Evolutionary conservation across 2,329 filamentous ascomycete species (phyloP).

Genomic region (Rutstroemia sp.): DNA sequence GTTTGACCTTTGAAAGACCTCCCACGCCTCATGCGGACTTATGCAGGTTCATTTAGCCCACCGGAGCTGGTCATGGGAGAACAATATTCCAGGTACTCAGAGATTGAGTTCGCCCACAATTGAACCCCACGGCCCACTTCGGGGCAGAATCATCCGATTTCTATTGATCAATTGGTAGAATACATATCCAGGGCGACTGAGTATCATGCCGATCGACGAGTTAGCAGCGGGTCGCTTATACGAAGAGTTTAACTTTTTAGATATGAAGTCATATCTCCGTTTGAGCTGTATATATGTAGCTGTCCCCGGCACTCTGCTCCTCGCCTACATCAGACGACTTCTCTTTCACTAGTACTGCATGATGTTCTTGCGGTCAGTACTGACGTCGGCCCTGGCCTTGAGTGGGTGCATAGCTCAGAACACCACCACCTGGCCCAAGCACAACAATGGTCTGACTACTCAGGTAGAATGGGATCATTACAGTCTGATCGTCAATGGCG

Average conservation of each 20-base stretch:
- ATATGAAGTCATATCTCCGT: background rate
- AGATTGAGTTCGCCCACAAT: background rate
- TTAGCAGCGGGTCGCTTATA: background rate
- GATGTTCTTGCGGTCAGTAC: slow-evolving; percentile 1
- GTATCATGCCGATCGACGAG: background rate
- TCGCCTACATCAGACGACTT: background rate
- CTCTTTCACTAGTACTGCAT: background rate
- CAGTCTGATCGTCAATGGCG: slow-evolving; percentile 4
- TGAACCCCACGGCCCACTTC: background rate
- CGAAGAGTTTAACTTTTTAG: background rate
- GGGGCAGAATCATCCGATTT: background rate
- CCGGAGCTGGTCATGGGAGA: background rate
- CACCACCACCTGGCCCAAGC: slow-evolving; percentile 3
- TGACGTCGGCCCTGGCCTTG: background rate
- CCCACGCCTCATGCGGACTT: background rate
- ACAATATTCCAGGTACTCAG: background rate
- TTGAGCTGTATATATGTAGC: background rate
- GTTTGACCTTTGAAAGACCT: background rate
- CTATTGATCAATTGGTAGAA: slow-evolving; percentile 1
- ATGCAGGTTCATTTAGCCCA: background rate
- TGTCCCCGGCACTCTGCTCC: background rate
- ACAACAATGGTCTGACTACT: slow-evolving; percentile 7
- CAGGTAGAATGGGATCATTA: slow-evolving; percentile 9
- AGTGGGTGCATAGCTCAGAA: slow-evolving; percentile 3
- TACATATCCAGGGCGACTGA: background rate